Evolutionary conservation across 495 filamentous ascomycete species (phyloP).

Genomic region (Penicillium parvum): DNA sequence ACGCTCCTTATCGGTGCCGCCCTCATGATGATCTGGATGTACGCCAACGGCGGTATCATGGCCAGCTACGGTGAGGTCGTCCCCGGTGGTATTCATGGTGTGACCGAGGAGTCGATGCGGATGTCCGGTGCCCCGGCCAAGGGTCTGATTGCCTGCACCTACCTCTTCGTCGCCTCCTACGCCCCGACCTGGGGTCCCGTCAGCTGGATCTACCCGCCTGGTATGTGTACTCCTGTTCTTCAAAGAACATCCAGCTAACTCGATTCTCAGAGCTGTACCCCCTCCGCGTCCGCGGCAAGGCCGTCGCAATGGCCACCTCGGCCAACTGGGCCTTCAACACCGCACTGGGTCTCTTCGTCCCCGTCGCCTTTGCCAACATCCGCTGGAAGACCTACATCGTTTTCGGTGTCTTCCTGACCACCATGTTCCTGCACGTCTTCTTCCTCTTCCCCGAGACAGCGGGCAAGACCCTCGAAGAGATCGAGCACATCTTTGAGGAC

Average conservation of each 20-base stretch:
- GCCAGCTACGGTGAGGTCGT: constrained; percentile 49
- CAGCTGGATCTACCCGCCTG: constrained; percentile 62
- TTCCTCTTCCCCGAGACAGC: constrained; percentile 79
- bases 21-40: constrained; percentile 67
- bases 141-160: constrained; percentile 60
- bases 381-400: constrained; percentile 69
- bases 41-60: constrained; percentile 63
- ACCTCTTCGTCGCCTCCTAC: constrained; percentile 60
- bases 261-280: constrained; percentile 67
- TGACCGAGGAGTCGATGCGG: constrained; percentile 31
- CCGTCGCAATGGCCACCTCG: constrained; percentile 61
- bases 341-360: constrained; percentile 70
- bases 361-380: constrained; percentile 65
- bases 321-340: constrained; percentile 78
- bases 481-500: constrained; percentile 64
- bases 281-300: constrained; percentile 57
- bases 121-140: constrained; percentile 42
- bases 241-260: too few species aligned
- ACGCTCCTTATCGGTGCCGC: constrained; percentile 60
- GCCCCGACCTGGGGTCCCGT: constrained; percentile 57
- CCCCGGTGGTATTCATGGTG: constrained; percentile 36
- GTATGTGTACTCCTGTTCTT: too few species aligned
- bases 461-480: constrained; percentile 77
- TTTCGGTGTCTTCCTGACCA: constrained; percentile 68
- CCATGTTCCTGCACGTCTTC: constrained; percentile 67